Evolutionary conservation across 306 rosid species (phyloP).

Genomic region (Glycine latifolia): DNA sequence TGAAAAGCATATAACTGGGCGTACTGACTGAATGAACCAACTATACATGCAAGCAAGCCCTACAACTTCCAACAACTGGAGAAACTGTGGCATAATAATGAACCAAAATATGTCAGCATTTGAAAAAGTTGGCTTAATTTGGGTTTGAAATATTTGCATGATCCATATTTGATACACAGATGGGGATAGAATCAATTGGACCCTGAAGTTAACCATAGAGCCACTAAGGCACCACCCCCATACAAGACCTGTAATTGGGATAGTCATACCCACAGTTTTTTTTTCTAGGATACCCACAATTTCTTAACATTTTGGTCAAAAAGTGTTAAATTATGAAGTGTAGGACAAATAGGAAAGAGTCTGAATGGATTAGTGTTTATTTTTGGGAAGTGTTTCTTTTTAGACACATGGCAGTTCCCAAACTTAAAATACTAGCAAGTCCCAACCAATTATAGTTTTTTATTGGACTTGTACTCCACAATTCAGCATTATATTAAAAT

Average conservation of each 20-base stretch:
- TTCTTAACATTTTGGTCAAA: no score
- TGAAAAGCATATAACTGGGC: slow-evolving; percentile 80
- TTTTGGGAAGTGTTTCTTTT: no score
- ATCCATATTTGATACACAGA: slow-evolving; percentile 53
- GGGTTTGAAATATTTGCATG: neutral
- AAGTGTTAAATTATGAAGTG: no score
- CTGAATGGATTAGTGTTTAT: no score
- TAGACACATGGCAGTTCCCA: no score
- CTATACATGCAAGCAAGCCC: slow-evolving; percentile 72
- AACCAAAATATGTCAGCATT: slow-evolving; percentile 6
- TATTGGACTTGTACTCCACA: no score
- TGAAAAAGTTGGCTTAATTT: neutral
- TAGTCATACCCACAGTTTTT: no score
- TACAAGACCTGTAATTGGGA: slow-evolving; percentile 43
- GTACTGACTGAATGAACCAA: slow-evolving; percentile 65
- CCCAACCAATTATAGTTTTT: no score
- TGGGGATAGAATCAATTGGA: slow-evolving; percentile 87
- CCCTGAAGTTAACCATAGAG: slow-evolving; percentile 81
- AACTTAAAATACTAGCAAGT: no score
- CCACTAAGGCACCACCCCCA: slow-evolving; percentile 59
- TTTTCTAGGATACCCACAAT: no score
- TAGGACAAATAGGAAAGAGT: no score
- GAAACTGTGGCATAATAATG: slow-evolving; percentile 59
- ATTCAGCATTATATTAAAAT: no score
- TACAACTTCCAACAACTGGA: slow-evolving; percentile 85